Evolutionary conservation across 371 early-diverging fungal genomes (phyloP).

Genomic region (Thermomucor indicae-seudaticae): DNA sequence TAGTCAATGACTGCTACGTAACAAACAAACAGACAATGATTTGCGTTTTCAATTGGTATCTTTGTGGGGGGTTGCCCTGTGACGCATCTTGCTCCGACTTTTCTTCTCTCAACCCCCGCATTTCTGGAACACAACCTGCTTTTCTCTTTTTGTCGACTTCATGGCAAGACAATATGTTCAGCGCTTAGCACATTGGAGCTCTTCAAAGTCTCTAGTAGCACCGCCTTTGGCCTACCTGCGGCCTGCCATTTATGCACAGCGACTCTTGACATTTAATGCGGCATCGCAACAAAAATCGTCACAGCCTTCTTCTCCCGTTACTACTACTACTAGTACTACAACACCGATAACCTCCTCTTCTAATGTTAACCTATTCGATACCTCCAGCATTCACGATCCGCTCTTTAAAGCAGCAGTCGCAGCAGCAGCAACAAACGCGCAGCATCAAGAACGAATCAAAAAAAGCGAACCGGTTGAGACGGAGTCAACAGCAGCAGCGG

Average conservation of each 20-base stretch:
- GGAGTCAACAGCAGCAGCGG: slow-evolving; percentile 1
- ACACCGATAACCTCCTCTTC: background rate
- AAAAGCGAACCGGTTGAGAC: slow-evolving; percentile 1
- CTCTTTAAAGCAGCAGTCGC: background rate
- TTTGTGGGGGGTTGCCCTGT: too few relatives aligned
- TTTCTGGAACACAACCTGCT: too few relatives aligned
- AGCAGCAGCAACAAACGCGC: background rate
- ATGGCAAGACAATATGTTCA: slow-evolving; percentile 22
- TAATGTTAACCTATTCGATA: background rate
- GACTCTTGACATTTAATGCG: slow-evolving; percentile 10
- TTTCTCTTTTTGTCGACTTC: too few relatives aligned
- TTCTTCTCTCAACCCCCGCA: too few relatives aligned
- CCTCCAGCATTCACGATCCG: too few relatives aligned
- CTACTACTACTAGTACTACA: background rate
- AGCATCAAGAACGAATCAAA: background rate
- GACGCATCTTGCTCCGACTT: too few relatives aligned
- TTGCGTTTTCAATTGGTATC: too few relatives aligned
- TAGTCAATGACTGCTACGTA: too few relatives aligned
- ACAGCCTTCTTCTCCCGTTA: background rate
- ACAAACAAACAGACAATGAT: too few relatives aligned
- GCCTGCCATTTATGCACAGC: slow-evolving; percentile 12
- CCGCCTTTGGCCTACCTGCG: slow-evolving; percentile 13
- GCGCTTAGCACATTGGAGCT: slow-evolving; percentile 7
- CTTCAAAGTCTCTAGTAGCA: slow-evolving; percentile 9
- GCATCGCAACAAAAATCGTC: slow-evolving; percentile 4